Conservation (phyloP, 495 filamentous ascomycete species). For the Cryomyces minteri region DNA sequence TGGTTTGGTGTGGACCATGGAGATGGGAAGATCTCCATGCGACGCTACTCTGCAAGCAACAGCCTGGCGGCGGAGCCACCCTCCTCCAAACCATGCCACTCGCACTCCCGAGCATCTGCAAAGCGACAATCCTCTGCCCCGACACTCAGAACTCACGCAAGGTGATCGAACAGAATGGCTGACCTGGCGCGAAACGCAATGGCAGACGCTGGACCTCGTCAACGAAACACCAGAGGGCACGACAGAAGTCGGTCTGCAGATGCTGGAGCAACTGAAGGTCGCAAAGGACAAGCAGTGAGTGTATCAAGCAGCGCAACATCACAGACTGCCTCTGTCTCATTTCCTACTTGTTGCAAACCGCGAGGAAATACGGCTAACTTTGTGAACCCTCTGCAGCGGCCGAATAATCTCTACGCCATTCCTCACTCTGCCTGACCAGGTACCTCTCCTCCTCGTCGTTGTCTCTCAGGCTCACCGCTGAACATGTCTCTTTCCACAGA, state of each 20-base stretch:
- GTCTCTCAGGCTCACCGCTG: background rate
- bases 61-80: background rate
- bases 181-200: background rate
- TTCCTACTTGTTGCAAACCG: too few species aligned
- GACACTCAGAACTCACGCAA: background rate
- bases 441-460: constrained; percentile 8
- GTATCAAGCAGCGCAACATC: background rate
- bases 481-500: constrained; percentile 10
- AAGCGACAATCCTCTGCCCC: too few species aligned
- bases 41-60: constrained; percentile 3
- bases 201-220: too few species aligned
- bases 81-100: too few species aligned
- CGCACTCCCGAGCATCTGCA: too few species aligned
- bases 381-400: constrained; percentile 26
- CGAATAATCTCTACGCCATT: constrained; percentile 55
- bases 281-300: constrained; percentile 56
- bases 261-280: constrained; percentile 44
- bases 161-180: constrained; percentile 1
- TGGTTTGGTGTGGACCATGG: constrained; percentile 2
- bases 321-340: too few species aligned
- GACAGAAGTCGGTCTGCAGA: constrained; percentile 43
- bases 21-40: constrained; percentile 4
- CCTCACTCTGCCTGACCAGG: constrained; percentile 41
- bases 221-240: constrained; percentile 35
- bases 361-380: background rate